Percentiles rank a stretch among this genome's conserved stretches.
These are phyloP conservation scores for Cladobotryum mycophilum DNA, from an alignment of 2,329 filamentous ascomycete genomes.

Conservation along the genomic window DNA sequence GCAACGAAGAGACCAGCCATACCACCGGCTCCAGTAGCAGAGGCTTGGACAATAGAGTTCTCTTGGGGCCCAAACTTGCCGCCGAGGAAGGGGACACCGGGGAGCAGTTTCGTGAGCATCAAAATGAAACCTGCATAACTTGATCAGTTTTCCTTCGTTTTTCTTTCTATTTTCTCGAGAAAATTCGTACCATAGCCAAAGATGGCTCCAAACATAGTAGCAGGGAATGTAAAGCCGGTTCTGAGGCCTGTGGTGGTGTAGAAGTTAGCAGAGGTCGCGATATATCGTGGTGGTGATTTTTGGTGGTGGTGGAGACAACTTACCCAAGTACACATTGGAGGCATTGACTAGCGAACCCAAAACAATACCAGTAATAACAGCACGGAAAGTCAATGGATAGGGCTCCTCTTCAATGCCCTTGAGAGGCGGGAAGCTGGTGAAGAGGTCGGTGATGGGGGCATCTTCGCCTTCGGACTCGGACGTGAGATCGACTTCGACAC, in stretches of 20 bases:
- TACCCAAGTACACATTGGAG: constrained; percentile 56
- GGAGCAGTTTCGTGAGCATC: constrained; percentile 42
- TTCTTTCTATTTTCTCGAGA: not conserved
- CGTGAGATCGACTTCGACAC: constrained; percentile 21
- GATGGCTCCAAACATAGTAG: constrained; percentile 47
- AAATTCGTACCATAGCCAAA: constrained; percentile 42
- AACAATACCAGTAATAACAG: constrained; percentile 47
- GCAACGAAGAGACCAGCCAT: constrained; percentile 52
- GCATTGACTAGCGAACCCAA: constrained; percentile 56
- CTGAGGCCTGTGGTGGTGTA: constrained; percentile 34
- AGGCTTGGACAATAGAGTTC: constrained; percentile 56
- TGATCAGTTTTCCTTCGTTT: not conserved
- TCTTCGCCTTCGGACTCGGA: constrained; percentile 20
- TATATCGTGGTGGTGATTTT: no score
- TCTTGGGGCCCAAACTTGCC: constrained; percentile 53
- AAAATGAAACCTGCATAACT: constrained; percentile 39
- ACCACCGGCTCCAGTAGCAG: constrained; percentile 54
- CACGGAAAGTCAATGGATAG: constrained; percentile 48
- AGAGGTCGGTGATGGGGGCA: constrained; percentile 30
- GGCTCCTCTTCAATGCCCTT: constrained; percentile 37
- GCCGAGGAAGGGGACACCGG: constrained; percentile 46
- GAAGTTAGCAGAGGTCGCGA: no score
- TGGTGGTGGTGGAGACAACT: constrained; percentile 4
- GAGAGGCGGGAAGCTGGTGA: constrained; percentile 35
- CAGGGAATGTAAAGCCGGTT: constrained; percentile 44